Evolutionary conservation across 2,329 filamentous ascomycete species (phyloP), one percentile per base, ranked within the genome.

Genomic region (Fusarium papillatum): DNA sequence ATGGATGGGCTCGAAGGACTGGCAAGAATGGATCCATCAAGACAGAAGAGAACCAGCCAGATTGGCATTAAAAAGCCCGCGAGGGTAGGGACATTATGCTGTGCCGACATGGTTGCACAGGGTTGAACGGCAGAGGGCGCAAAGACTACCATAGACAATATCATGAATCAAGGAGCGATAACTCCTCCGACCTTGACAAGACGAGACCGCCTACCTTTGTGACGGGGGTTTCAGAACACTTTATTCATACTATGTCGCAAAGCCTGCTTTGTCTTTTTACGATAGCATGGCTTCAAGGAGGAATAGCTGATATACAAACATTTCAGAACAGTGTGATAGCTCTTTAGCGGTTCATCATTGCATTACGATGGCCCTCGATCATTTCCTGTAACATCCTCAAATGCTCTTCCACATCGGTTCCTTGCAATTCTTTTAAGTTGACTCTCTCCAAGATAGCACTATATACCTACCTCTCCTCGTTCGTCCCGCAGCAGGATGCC

Each of bases 31-130:
- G 19, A 36, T 57, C 53, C 53, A 57, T 57, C 10, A n/a, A 31
- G 36, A 60, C 22, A 13, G 26, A 24, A 60, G 57, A 60, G 31
- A 39, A 24, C 31, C n/a, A 60, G 24, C 26, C 38, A 63, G 48
- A 43, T 34, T 68, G 66, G 50, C 19, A 7, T 24, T 36, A n/a
- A 46, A 65, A n/a, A 17, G 53, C 67, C 62, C 63, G 62, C 67
- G 59, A 69, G 67, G 67, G 50, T 57, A 57, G 29, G 53, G 29
- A 34, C 19, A 46, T 48, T 26, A 16, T 36, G 39, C 14, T 64
- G 26, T 38, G n/a, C 22, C 24, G 57, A 34, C 36, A 68, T 22
- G 24, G 22, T 22, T 36, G 19, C 41, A 41, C n/a, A 36, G 19
- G 43, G 53, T 11, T 22, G 43, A 24, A 57, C 29, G 19, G 53